These are phyloP conservation scores for Hypericum perforatum DNA, from an alignment of 345 rosid genomes.

Conservation along the genomic window DNA sequence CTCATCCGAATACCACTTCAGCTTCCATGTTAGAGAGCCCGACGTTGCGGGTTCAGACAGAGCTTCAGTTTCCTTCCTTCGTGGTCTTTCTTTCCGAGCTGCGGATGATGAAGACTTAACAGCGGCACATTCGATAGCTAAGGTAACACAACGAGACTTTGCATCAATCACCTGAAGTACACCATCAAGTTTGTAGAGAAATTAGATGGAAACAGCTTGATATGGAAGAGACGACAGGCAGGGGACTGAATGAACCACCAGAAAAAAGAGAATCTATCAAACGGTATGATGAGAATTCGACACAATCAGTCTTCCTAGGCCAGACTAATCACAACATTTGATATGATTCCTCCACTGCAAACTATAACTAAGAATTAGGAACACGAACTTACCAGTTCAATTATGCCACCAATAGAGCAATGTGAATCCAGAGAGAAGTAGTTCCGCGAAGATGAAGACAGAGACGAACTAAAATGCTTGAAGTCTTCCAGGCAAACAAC, in stretches of 20 bases:
- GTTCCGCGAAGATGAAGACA: slow-evolving; percentile 34
- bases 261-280: not conserved
- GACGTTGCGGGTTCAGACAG: not conserved
- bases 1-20: slow-evolving; percentile 51
- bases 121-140: slow-evolving; percentile 29
- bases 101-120: slow-evolving; percentile 20
- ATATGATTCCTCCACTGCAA: not conserved
- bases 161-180: slow-evolving; percentile 42
- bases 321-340: not conserved
- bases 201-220: not conserved
- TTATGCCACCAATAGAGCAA: slow-evolving; percentile 48
- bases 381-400: slow-evolving; percentile 43
- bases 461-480: slow-evolving; percentile 42
- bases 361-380: not conserved
- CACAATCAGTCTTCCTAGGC: not conserved
- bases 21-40: slow-evolving; percentile 43
- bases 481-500: slow-evolving; percentile 74
- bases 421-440: slow-evolving; percentile 50
- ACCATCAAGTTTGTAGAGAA: no score
- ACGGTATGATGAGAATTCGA: no score
- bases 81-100: slow-evolving; percentile 10
- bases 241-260: not conserved
- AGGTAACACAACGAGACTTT: slow-evolving; percentile 27
- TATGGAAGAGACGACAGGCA: not conserved
- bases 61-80: slow-evolving; percentile 3